phyloP scores from a whole-genome alignment of 2,329 filamentous ascomycete species.

The Pseudogymnoascus sp. region DNA sequence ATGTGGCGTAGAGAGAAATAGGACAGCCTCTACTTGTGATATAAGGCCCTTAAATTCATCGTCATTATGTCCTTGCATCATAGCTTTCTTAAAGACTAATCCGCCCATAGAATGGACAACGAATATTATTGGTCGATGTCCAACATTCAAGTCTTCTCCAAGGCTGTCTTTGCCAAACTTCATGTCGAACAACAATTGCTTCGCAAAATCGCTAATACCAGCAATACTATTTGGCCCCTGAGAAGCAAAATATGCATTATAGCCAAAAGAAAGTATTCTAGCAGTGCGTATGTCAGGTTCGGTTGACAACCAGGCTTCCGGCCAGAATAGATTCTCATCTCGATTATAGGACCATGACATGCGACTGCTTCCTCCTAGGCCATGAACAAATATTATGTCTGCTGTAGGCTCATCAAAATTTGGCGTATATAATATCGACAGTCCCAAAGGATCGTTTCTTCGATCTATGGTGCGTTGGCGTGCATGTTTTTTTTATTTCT shows the following conservation, averaged over 20 bases:
- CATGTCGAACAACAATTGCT: conserved; percentile 23
- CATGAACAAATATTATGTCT: conserved; percentile 35
- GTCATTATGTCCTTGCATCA: conserved; percentile 22
- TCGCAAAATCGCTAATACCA: conserved; percentile 25
- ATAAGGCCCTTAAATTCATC: conserved; percentile 25
- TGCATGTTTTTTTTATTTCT: not conserved
- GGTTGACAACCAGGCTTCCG: conserved; percentile 27
- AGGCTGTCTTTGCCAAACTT: conserved; percentile 16
- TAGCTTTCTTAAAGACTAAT: conserved; percentile 26
- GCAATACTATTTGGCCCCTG: conserved; percentile 4
- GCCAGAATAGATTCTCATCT: conserved; percentile 30
- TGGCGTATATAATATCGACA: conserved; percentile 17
- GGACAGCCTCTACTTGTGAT: conserved; percentile 28
- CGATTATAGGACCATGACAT: conserved; percentile 30
- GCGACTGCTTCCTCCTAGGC: conserved; percentile 32
- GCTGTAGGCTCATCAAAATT: not conserved
- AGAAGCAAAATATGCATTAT: conserved; percentile 19
- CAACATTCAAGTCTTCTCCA: conserved; percentile 12
- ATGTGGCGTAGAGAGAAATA: conserved; percentile 37
- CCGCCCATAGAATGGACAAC: conserved; percentile 41
- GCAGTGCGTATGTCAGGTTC: conserved; percentile 28
- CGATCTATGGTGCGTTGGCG: not conserved
- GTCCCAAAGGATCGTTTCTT: conserved; percentile 15
- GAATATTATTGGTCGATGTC: conserved; percentile 31
- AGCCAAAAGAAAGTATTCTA: conserved; percentile 31